A percentile compares a stretch with the other conserved stretches of the same genome.
phyloP scores from a whole-genome alignment of 306 rosid species.

The Fragaria ananassa region DNA sequence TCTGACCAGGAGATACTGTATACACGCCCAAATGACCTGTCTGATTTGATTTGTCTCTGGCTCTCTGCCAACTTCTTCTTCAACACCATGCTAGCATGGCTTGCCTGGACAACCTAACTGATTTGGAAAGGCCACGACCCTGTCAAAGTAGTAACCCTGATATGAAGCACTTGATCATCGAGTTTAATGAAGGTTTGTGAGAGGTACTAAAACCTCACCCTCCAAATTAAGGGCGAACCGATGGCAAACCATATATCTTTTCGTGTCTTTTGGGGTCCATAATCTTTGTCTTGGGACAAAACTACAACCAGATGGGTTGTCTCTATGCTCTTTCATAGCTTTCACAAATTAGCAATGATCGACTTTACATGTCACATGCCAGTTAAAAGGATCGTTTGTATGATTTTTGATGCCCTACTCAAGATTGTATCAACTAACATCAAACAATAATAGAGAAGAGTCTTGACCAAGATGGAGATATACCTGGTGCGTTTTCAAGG shows the following conservation, averaged over 20 bases:
- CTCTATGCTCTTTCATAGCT: neutral
- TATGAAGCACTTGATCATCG: neutral
- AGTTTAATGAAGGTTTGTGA: neutral
- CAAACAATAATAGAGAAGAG: neutral
- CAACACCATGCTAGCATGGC: slow-evolving; percentile 19
- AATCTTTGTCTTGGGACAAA: slow-evolving; percentile 12
- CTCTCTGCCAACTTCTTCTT: neutral
- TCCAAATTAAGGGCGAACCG: neutral
- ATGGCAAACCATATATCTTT: neutral
- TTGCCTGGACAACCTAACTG: slow-evolving; percentile 11
- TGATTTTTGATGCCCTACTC: neutral
- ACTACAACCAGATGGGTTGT: slow-evolving; percentile 17
- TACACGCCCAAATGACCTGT: slow-evolving; percentile 8
- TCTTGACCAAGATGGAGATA: neutral
- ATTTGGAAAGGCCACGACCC: neutral
- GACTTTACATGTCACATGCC: slow-evolving; percentile 14
- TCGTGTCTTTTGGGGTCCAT: slow-evolving; percentile 8
- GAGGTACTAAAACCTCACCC: neutral
- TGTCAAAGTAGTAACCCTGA: neutral
- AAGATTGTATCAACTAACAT: neutral
- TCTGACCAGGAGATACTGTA: neutral
- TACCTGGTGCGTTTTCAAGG: neutral
- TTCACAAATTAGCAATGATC: neutral
- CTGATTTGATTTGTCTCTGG: neutral
- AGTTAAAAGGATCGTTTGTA: neutral